Percentiles rank a stretch among this genome's conserved stretches.
phyloP scores from a whole-genome alignment of 2,329 filamentous ascomycete genomes.

The Didymella pomorum region DNA sequence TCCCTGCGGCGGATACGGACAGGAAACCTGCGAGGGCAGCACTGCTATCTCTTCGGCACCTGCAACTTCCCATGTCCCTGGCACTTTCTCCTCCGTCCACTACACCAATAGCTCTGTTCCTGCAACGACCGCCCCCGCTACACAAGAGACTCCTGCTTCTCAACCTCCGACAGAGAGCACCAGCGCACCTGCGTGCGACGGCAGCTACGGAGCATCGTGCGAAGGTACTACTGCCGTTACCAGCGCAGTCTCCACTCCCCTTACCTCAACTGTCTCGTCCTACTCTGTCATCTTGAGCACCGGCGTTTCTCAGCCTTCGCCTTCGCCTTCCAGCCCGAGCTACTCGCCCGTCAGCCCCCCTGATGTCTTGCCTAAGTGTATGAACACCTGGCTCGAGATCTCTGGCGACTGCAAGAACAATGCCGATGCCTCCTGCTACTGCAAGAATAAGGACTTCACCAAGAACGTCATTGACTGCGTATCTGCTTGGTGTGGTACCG shows the following conservation, averaged over 20 bases:
- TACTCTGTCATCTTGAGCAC: slow-evolving; percentile 22
- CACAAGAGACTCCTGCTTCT: slow-evolving; percentile 11
- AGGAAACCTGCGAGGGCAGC: slow-evolving; percentile 12
- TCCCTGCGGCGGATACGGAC: slow-evolving; percentile 17
- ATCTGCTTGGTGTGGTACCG: slow-evolving; percentile 72
- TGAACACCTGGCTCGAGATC: slow-evolving; percentile 85
- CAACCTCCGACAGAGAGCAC: slow-evolving; percentile 9
- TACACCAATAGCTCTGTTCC: slow-evolving; percentile 31
- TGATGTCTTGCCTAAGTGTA: slow-evolving; percentile 79
- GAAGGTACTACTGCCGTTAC: slow-evolving; percentile 26
- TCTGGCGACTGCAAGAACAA: slow-evolving; percentile 80
- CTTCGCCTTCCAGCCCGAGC: slow-evolving; percentile 35
- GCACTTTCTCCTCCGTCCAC: slow-evolving; percentile 18
- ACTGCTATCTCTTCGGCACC: slow-evolving; percentile 13
- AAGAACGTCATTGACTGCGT: slow-evolving; percentile 83
- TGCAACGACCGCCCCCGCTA: slow-evolving; percentile 23
- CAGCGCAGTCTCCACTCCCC: slow-evolving; percentile 14
- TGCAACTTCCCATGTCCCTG: slow-evolving; percentile 7
- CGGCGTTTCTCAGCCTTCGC: slow-evolving; percentile 30
- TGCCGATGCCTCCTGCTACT: slow-evolving; percentile 85
- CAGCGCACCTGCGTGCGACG: slow-evolving; percentile 10
- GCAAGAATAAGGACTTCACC: slow-evolving; percentile 78
- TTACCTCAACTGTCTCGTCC: slow-evolving; percentile 19
- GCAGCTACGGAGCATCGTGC: slow-evolving; percentile 29
- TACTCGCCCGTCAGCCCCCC: slow-evolving; percentile 59